Base-by-base conservation (phyloP, 306 rosid genomes). In the Carpinus viminea region DNA sequence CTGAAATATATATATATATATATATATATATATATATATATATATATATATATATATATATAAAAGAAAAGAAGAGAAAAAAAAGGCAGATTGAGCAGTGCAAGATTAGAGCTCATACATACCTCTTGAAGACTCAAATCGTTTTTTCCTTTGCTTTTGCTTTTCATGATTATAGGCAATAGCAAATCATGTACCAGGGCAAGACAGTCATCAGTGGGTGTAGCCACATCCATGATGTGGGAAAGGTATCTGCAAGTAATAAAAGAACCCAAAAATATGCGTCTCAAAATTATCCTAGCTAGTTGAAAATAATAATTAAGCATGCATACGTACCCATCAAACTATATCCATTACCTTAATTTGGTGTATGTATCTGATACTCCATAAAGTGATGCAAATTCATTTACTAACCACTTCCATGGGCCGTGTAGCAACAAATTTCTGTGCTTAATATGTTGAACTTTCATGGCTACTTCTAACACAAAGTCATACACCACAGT, bases 141-240 rank as follows among this genome's bases (percentile, higher is more conserved):
- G 38, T 24, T 78, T 51, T 18, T 85, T 66, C 68, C 60, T 11
- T 76, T 78, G 68, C 64, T 70, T 36, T 85, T 79, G 68, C 64
- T 70, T 36, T 85, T 79, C 57, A 41, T 41, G 16, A 73, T 12
- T 36, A 79, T 70, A 51, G 74, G 70, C 2, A 76, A 75, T 45
- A 85, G 65, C 76, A 85, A 31, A 43, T 85, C 82, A 48, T 77
- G 57, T 66, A 82, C 76, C 20, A 79, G 5, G 46, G 69, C 72
- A 34, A 85, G 83, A 69, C 86, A 85, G 59, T 82, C 75, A 18
- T 56, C 65, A 4, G 86, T 85, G 6, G 88, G 88, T 28, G 88
- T 85, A 51, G 88, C 86, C n/a, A 85, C 84, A 64, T 85, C 86
- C 88, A 85, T 82, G 21, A 85, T 21, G 47, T 79, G 57, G 46